phyloP scores from a whole-genome alignment of 208 protist species.

The Vickermania spadyakhi region DNA sequence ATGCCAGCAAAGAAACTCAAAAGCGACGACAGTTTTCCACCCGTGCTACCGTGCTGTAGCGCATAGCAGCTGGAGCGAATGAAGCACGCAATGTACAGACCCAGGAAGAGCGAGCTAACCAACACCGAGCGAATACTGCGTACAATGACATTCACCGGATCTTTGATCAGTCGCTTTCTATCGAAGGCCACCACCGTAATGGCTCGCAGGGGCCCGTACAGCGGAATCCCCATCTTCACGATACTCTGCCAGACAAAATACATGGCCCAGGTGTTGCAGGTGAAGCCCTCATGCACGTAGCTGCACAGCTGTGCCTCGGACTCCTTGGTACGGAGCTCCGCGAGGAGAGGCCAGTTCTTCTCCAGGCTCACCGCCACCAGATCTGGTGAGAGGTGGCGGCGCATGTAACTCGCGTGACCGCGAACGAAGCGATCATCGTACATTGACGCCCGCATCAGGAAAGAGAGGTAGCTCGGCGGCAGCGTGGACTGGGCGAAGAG shows the following conservation, averaged over 20 bases:
- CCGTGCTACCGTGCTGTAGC: constrained; percentile 39
- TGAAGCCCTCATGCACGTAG: constrained; percentile 38
- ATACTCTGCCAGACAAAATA: constrained; percentile 48
- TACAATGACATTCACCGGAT: constrained; percentile 34
- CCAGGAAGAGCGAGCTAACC: constrained; percentile 67
- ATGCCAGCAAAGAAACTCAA: constrained; percentile 48
- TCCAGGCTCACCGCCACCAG: constrained; percentile 50
- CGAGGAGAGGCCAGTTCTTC: constrained; percentile 9
- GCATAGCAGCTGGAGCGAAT: constrained; percentile 53
- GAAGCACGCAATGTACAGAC: constrained; percentile 54
- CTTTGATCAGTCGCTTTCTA: constrained; percentile 30
- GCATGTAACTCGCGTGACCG: constrained; percentile 45
- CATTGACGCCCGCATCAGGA: constrained; percentile 51
- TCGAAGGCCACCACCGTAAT: constrained; percentile 44
- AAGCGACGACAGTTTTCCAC: constrained; percentile 31
- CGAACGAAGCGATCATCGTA: constrained; percentile 53
- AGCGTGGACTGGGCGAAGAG: constrained; percentile 67
- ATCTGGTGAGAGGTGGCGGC: constrained; percentile 49
- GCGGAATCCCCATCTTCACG: constrained; percentile 56
- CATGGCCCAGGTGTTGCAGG: constrained; percentile 59
- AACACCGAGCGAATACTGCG: constrained; percentile 40
- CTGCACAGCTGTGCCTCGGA: constrained; percentile 28
- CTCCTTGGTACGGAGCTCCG: constrained; percentile 14
- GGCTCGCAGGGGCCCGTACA: constrained; percentile 71
- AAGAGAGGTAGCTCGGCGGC: constrained; percentile 61